Evolutionary conservation across 495 filamentous ascomycete species (phyloP).

Genomic region (Annulohypoxylon maeteangense): DNA sequence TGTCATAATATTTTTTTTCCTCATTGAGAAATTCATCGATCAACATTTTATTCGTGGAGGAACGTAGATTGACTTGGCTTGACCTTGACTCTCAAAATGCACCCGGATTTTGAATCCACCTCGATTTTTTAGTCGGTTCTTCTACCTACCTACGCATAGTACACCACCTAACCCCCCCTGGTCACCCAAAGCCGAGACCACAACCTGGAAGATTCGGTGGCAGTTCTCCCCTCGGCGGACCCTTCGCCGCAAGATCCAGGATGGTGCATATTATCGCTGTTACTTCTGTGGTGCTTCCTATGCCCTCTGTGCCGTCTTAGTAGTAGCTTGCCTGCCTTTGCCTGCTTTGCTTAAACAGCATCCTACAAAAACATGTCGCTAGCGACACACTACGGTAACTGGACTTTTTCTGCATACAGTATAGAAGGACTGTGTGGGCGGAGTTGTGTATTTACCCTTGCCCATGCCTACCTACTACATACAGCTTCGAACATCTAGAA

Average conservation of each 20-base stretch:
- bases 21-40: constrained; percentile 15
- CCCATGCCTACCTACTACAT: constrained; percentile 24
- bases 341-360: no score
- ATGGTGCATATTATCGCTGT: constrained; percentile 32
- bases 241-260: constrained; percentile 34
- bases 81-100: constrained; percentile 13
- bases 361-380: constrained; percentile 26
- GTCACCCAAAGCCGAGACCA: constrained; percentile 21
- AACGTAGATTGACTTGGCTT: background rate
- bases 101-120: constrained; percentile 35
- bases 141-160: no score
- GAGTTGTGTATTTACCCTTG: constrained; percentile 35
- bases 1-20: constrained; percentile 29
- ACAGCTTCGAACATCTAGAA: constrained; percentile 41
- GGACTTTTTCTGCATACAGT: constrained; percentile 35
- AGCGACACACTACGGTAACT: constrained; percentile 17
- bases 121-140: constrained; percentile 12
- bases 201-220: constrained; percentile 26
- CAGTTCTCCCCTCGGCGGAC: constrained; percentile 10
- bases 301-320: constrained; percentile 9
- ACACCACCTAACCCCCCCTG: constrained; percentile 14
- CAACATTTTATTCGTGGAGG: constrained; percentile 26
- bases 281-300: constrained; percentile 10
- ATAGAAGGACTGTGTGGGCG: constrained; percentile 40
- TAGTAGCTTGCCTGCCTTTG: constrained; percentile 16